These are phyloP conservation scores for Brasenia schreberi DNA, from an alignment of 164 flowering plant species.

Conservation along the genomic window DNA sequence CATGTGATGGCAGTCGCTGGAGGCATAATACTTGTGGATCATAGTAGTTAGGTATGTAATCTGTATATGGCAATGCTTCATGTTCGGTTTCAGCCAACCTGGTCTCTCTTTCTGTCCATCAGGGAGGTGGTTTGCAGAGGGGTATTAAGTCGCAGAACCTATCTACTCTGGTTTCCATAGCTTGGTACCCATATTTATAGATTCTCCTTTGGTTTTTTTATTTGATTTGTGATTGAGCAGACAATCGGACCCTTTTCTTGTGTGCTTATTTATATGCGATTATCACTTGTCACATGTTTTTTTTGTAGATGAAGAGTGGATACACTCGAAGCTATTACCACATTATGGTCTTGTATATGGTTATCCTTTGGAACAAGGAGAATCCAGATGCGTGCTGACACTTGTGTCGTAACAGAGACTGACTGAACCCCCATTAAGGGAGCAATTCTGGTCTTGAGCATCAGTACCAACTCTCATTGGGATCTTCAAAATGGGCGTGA, in stretches of 20 bases:
- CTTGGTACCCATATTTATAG: neutral
- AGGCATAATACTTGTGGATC: neutral
- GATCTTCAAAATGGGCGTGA: neutral
- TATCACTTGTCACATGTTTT: no score
- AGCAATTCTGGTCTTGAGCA: neutral
- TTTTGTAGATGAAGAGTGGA: neutral
- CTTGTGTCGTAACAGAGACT: neutral
- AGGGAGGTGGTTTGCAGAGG: neutral
- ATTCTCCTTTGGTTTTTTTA: neutral
- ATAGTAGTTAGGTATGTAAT: neutral
- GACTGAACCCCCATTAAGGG: neutral
- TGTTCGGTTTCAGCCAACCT: neutral
- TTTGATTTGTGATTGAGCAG: neutral
- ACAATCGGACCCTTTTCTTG: neutral
- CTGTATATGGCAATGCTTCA: neutral
- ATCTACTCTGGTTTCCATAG: neutral
- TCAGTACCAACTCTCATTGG: neutral
- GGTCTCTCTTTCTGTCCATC: no score
- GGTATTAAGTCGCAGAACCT: neutral
- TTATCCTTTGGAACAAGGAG: neutral
- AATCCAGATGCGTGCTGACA: neutral
- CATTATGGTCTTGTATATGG: neutral
- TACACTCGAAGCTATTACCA: neutral
- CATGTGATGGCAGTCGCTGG: conserved; percentile 5
- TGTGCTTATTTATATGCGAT: neutral